phyloP scores from a whole-genome alignment of 306 rosid genomes.

The Inga laurina region DNA sequence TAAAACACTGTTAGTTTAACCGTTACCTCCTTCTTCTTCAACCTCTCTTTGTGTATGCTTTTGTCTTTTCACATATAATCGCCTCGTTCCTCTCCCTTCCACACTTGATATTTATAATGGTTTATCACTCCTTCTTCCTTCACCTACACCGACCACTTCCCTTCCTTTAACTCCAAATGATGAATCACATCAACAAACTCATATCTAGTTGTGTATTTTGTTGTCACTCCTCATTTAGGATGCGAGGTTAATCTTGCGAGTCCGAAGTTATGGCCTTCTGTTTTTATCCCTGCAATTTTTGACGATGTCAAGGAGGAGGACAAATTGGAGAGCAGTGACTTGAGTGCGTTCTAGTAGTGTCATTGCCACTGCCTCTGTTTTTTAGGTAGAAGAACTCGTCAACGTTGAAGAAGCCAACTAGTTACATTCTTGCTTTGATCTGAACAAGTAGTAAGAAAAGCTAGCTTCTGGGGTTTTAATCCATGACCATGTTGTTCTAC shows the following conservation, averaged over 20 bases:
- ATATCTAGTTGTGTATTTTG: slow-evolving; percentile 17
- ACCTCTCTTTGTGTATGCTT: too few species aligned
- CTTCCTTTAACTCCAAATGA: slow-evolving; percentile 74
- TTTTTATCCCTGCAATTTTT: slow-evolving; percentile 70
- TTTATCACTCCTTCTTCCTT: slow-evolving; percentile 64
- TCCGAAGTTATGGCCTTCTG: slow-evolving; percentile 82
- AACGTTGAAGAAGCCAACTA: slow-evolving; percentile 93
- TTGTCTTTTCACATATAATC: too few species aligned
- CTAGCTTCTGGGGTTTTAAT: slow-evolving; percentile 95
- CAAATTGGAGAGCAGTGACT: slow-evolving; percentile 52
- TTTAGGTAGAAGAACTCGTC: slow-evolving; percentile 92
- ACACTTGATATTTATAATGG: slow-evolving; percentile 95
- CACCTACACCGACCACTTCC: slow-evolving; percentile 45
- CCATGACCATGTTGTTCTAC: slow-evolving; percentile 87
- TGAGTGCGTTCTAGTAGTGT: slow-evolving; percentile 37
- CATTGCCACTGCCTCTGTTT: slow-evolving; percentile 15
- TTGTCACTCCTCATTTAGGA: slow-evolving; percentile 53
- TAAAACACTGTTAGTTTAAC: too few species aligned
- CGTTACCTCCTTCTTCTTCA: too few species aligned
- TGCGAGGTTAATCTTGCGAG: slow-evolving; percentile 74
- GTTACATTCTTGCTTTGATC: slow-evolving; percentile 77
- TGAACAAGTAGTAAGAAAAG: slow-evolving; percentile 85
- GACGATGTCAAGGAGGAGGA: slow-evolving; percentile 60
- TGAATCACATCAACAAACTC: slow-evolving; percentile 84
- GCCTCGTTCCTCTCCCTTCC: slow-evolving; percentile 46